Conservation (phyloP, 176 grass and related monocot genomes). For the Aegilops speltoides region DNA sequence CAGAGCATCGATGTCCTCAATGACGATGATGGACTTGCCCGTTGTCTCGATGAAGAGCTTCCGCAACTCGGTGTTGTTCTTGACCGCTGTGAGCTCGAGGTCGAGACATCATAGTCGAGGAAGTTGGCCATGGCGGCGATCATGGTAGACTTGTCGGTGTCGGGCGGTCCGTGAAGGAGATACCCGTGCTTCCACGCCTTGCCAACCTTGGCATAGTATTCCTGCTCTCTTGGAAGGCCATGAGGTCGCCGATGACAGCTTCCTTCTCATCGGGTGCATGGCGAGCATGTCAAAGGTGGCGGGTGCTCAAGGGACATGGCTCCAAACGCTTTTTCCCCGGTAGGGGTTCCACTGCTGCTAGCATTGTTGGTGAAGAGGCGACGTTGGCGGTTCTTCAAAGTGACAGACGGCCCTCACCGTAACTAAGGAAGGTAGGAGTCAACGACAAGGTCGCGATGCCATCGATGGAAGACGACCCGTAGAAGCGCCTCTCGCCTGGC, state of each 20-base stretch:
- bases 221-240: too few relatives aligned
- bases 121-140: too few relatives aligned
- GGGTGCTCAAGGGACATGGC: too few relatives aligned
- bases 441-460: background rate
- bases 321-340: background rate
- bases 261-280: too few relatives aligned
- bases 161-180: background rate
- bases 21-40: conserved; percentile 64
- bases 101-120: background rate
- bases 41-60: conserved; percentile 75
- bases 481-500: background rate
- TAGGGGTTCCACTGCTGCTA: background rate
- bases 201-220: too few relatives aligned
- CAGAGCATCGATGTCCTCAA: conserved; percentile 74
- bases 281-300: too few relatives aligned
- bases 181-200: too few relatives aligned
- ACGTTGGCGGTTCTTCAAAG: conserved; percentile 9
- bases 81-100: background rate
- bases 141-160: too few relatives aligned
- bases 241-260: too few relatives aligned
- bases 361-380: conserved; percentile 42
- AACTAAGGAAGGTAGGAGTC: conserved; percentile 17
- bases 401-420: background rate
- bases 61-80: conserved; percentile 68
- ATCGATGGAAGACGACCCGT: conserved; percentile 38